Conservation (phyloP, 306 rosid genomes). For the Sicyos baderoa region DNA sequence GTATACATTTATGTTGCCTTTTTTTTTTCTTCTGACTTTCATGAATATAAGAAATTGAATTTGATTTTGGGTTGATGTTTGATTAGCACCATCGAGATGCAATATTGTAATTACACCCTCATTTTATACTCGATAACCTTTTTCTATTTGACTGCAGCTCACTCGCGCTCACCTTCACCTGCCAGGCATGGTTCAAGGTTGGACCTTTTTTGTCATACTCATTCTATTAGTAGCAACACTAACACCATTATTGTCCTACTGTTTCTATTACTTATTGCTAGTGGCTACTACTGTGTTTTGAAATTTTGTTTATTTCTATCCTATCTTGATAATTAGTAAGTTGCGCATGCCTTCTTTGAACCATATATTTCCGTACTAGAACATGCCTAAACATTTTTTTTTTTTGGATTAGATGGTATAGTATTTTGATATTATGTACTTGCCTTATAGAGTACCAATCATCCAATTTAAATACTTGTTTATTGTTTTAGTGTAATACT, state of each 20-base stretch:
- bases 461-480: background rate
- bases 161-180: conserved; percentile 72
- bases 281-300: conserved; percentile 19
- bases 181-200: conserved; percentile 67
- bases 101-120: background rate
- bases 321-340: background rate
- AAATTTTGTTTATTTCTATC: background rate
- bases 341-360: background rate
- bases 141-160: conserved; percentile 47
- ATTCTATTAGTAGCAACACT: background rate
- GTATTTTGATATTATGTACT: too few species aligned
- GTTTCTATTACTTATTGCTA: conserved; percentile 8
- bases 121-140: conserved; percentile 17
- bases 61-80: background rate
- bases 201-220: conserved; percentile 25
- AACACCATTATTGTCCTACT: conserved; percentile 10
- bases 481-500: background rate
- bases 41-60: background rate
- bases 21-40: background rate
- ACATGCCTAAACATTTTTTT: background rate
- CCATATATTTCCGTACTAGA: background rate
- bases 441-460: too few species aligned
- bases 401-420: too few species aligned
- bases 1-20: conserved; percentile 22
- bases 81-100: background rate